Conservation (phyloP, 768 basidiomycete genomes). For the Psilocybe tampanensis region DNA sequence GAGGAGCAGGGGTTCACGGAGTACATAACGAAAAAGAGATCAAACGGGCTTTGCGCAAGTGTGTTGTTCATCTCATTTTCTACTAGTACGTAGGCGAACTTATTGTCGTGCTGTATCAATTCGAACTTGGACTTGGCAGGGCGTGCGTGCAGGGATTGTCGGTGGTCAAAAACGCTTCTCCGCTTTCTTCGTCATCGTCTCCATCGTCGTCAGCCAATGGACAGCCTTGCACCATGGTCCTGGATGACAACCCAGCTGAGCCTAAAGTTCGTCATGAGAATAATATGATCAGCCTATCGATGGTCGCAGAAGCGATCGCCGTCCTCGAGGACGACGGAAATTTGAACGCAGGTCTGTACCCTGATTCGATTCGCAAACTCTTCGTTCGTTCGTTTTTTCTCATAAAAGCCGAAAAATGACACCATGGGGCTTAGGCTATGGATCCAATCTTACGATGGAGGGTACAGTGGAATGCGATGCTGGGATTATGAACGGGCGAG, state of each 20-base stretch:
- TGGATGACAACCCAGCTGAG: too few species aligned
- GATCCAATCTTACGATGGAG: conserved; percentile 76
- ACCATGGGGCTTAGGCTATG: conserved; percentile 50
- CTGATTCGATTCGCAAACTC: too few species aligned
- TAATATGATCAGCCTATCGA: conserved; percentile 23
- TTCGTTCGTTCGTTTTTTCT: too few species aligned
- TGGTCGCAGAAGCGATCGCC: conserved; percentile 56
- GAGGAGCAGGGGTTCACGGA: conserved; percentile 74
- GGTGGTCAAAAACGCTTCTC: neutral
- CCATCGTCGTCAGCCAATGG: too few species aligned
- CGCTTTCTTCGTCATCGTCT: too few species aligned
- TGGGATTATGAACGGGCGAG: conserved; percentile 53
- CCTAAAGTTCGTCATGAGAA: too few species aligned
- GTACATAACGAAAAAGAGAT: conserved; percentile 48
- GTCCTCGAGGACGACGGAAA: conserved; percentile 66
- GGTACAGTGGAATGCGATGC: conserved; percentile 86
- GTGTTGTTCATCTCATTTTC: conserved; percentile 12
- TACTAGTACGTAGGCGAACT: neutral
- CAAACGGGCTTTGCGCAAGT: conserved; percentile 61
- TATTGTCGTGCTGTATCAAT: neutral
- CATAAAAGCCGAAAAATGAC: too few species aligned
- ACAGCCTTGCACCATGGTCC: too few species aligned
- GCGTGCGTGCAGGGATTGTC: neutral
- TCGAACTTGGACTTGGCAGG: neutral
- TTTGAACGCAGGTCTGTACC: conserved; percentile 59